Conservation (phyloP, 345 rosid genomes). For the Kernera saxatilis region DNA sequence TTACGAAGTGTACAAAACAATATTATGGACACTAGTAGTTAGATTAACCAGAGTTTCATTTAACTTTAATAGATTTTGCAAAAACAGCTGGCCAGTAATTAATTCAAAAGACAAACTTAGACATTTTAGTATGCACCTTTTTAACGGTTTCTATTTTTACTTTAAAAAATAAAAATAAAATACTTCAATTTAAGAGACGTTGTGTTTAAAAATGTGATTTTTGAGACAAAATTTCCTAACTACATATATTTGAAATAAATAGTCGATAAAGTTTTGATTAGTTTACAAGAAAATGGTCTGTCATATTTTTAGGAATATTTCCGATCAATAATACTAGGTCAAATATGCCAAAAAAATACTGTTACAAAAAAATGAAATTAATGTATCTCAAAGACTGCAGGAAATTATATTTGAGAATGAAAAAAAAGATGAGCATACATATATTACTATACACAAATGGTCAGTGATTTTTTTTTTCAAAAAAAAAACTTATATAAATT, state of each 20-base stretch:
- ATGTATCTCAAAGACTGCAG: too few species aligned
- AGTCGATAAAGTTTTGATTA: too few species aligned
- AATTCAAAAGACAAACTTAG: neutral
- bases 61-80: neutral
- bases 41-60: slow-evolving; percentile 1
- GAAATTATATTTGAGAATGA: too few species aligned
- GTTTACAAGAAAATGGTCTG: too few species aligned
- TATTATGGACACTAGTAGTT: neutral
- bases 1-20: neutral
- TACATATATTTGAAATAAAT: too few species aligned
- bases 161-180: neutral
- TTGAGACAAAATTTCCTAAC: neutral
- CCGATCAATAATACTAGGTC: too few species aligned
- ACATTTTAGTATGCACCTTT: neutral
- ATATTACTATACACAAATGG: too few species aligned
- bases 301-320: neutral
- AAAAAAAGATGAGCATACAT: too few species aligned
- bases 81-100: neutral
- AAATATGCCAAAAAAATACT: too few species aligned
- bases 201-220: neutral
- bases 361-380: too few species aligned
- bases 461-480: too few species aligned
- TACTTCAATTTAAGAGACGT: neutral
- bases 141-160: neutral
- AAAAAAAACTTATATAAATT: too few species aligned